Conservation (phyloP, 83 land plant genomes). For the Isoetes engelmannii region DNA sequence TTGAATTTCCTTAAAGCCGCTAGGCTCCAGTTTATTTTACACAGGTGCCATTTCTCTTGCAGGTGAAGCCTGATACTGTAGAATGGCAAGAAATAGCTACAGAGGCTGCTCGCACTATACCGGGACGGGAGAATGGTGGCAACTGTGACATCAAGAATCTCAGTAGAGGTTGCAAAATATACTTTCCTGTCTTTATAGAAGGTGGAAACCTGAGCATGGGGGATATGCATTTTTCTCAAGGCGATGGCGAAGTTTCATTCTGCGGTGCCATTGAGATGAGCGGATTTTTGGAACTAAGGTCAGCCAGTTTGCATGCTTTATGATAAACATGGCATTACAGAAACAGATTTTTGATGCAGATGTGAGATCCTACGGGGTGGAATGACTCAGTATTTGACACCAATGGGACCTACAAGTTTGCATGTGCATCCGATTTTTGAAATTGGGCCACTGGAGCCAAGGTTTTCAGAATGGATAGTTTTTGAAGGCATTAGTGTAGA, state of each 20-base stretch:
- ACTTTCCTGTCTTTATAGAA: slow-evolving; percentile 85
- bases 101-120: slow-evolving; percentile 86
- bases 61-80: slow-evolving; percentile 38
- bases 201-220: slow-evolving; percentile 89
- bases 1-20: neutral
- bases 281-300: slow-evolving; percentile 89
- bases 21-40: slow-evolving; percentile 1
- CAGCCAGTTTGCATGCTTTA: slow-evolving; percentile 9
- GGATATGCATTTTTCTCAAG: slow-evolving; percentile 94
- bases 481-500: slow-evolving; percentile 92
- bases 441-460: slow-evolving; percentile 86
- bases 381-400: slow-evolving; percentile 80
- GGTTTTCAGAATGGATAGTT: slow-evolving; percentile 83
- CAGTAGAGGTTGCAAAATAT: slow-evolving; percentile 78
- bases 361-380: slow-evolving; percentile 82
- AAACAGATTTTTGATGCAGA: slow-evolving; percentile 21
- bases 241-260: slow-evolving; percentile 92
- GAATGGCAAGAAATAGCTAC: slow-evolving; percentile 67
- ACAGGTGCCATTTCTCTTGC: slow-evolving; percentile 7
- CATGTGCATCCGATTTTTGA: slow-evolving; percentile 92
- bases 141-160: slow-evolving; percentile 95
- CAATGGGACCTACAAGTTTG: slow-evolving; percentile 83
- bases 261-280: slow-evolving; percentile 97
- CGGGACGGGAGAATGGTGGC: slow-evolving; percentile 94
- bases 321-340: slow-evolving; percentile 1